A percentile compares a stretch with the other conserved stretches of the same genome.
Evolutionary conservation across 2,329 filamentous ascomycete species (phyloP).

Genomic region (Fonsecaea monophora): DNA sequence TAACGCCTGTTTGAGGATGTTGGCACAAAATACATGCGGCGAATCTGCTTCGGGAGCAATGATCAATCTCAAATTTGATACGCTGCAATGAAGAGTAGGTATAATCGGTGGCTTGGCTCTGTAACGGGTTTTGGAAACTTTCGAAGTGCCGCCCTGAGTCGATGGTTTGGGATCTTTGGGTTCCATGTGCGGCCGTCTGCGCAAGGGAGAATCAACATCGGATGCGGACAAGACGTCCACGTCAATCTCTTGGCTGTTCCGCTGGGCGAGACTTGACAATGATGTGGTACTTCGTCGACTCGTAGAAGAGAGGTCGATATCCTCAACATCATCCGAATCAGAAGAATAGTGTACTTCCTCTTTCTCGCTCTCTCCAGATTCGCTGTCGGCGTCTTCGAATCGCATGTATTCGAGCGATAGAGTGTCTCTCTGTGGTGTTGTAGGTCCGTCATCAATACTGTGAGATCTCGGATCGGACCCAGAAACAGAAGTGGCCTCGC

Average conservation of each 20-base stretch:
- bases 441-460: background rate
- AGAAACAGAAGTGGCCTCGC: background rate
- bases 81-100: conserved; percentile 38
- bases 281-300: conserved; percentile 19
- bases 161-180: background rate
- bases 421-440: conserved; percentile 1
- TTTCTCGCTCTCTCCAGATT: conserved; percentile 29
- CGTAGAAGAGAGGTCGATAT: conserved; percentile 14
- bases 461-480: background rate
- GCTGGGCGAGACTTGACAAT: conserved; percentile 20
- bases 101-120: conserved; percentile 29
- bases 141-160: conserved; percentile 2
- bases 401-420: conserved; percentile 1
- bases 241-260: conserved; percentile 17
- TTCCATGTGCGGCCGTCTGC: background rate
- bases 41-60: conserved; percentile 33
- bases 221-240: conserved; percentile 11
- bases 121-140: background rate
- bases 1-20: conserved; percentile 37
- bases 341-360: conserved; percentile 20
- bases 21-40: conserved; percentile 39
- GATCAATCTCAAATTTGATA: conserved; percentile 37
- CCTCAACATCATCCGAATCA: conserved; percentile 17
- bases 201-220: conserved; percentile 7
- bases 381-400: conserved; percentile 12